Evolutionary conservation across 2,329 filamentous ascomycete species (phyloP).

Genomic region (Aspergillus caelatus): DNA sequence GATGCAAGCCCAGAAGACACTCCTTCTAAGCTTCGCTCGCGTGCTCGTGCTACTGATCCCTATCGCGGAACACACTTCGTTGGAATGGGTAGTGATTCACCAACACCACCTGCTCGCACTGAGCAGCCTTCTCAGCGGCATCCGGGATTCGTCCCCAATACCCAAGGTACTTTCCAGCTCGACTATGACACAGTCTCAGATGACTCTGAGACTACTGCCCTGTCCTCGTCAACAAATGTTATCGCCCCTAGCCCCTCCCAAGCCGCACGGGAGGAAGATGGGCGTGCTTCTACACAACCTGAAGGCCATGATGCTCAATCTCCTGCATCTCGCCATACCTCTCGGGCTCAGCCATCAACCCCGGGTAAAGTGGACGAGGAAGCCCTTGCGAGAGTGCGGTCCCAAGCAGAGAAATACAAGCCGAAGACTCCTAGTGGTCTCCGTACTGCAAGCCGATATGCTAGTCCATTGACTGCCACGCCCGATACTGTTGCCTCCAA

Average conservation of each 20-base stretch:
- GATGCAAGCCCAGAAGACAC: constrained; percentile 38
- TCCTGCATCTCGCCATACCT: constrained; percentile 17
- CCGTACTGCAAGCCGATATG: constrained; percentile 36
- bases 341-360: constrained; percentile 20
- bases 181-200: constrained; percentile 35
- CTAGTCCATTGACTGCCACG: constrained; percentile 25
- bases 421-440: constrained; percentile 48
- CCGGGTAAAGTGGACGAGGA: constrained; percentile 27
- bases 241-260: constrained; percentile 6
- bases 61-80: constrained; percentile 26
- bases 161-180: constrained; percentile 30
- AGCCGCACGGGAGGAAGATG: constrained; percentile 5
- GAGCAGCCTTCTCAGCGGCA: constrained; percentile 12
- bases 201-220: constrained; percentile 22
- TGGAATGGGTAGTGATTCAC: constrained; percentile 21
- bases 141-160: constrained; percentile 28
- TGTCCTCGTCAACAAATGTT: constrained; percentile 16
- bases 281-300: constrained; percentile 8
- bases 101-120: constrained; percentile 15
- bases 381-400: constrained; percentile 40
- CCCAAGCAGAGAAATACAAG: constrained; percentile 45
- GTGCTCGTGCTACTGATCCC: constrained; percentile 27
- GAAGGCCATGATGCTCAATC: constrained; percentile 13
- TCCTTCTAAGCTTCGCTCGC: constrained; percentile 32
- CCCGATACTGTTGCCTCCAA: constrained; percentile 15